Percentiles rank a stretch among this genome's conserved stretches.
Conservation (phyloP, 2,329 filamentous ascomycete species). For the Diaporthe humulicola region DNA sequence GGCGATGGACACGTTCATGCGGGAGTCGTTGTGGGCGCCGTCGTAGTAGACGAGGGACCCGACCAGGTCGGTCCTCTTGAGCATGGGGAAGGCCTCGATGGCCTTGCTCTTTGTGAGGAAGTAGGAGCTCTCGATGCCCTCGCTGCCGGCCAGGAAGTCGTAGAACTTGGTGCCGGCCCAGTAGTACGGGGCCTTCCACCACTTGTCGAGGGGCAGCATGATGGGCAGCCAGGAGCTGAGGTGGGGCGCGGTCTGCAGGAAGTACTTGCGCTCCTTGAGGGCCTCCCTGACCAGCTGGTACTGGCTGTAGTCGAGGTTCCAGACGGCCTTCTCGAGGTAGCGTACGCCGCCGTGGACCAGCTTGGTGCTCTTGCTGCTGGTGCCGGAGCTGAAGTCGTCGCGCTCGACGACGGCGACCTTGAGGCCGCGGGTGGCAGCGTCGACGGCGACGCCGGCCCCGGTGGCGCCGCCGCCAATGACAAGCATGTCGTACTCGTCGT, state of each 20-base stretch:
- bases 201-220: conserved; percentile 84
- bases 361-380: conserved; percentile 90
- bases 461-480: conserved; percentile 86
- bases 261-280: conserved; percentile 85
- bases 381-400: conserved; percentile 86
- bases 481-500: conserved; percentile 79
- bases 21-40: conserved; percentile 87
- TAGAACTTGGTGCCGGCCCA: conserved; percentile 82
- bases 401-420: conserved; percentile 86
- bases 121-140: conserved; percentile 87
- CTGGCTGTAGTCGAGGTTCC: conserved; percentile 88
- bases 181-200: conserved; percentile 86
- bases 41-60: conserved; percentile 90
- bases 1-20: conserved; percentile 88
- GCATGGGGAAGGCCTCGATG: conserved; percentile 82
- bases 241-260: conserved; percentile 86
- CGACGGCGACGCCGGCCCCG: conserved; percentile 83
- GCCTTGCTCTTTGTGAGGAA: conserved; percentile 84
- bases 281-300: conserved; percentile 86
- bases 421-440: conserved; percentile 82
- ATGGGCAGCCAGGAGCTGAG: conserved; percentile 86
- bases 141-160: conserved; percentile 83
- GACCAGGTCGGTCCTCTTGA: conserved; percentile 79
- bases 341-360: conserved; percentile 87
- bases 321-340: conserved; percentile 88